Base-by-base conservation (phyloP, 345 rosid species). In the Murraya koenigii region DNA sequence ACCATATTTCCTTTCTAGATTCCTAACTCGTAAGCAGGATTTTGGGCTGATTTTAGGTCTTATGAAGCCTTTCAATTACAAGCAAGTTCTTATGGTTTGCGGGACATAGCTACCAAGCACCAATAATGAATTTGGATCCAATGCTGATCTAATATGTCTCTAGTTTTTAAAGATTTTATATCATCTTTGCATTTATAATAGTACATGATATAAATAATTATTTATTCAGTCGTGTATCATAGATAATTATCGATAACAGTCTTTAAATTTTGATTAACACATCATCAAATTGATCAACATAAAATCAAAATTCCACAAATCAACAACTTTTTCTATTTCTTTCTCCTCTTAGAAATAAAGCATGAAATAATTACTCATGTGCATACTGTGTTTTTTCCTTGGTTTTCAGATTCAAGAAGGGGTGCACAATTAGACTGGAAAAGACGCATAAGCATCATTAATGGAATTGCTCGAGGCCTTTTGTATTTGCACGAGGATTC, bases 401-500 rank as follows among this genome's bases (percentile, higher is more conserved):
- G 44, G 6, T 36, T 35, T 8, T 33, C 23, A 66, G 49, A 66
- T 66, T 17, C 47, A 33, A 66, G 26, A 3, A 66, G 28, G 35
- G 13, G 49, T 66, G 47, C 25, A 19, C 39, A 52, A 28, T 52
- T 78, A 32, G 74, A 58, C 10, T 79, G 77, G 81, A 64, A 41
- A 39, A 77, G 26, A 32, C 86, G 85, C 20, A 19, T 66, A 30
- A 66, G 28, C 62, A 86, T 84, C 65, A 70, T 82, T 25, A 72
- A 75, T 39, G 85, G 89, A 9, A 71, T 86, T 25, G 84, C 87
- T 0, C 65, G 78, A 17, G 89, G 87, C 8, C 58, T 86, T 20
- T 10, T 84, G 35, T 86, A 86, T 75, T 39, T 86, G 26, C 89
- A 86, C 2, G 87, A 82, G 52, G 85, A 86, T 66, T 86, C 89